Base-by-base conservation (phyloP, 768 basidiomycete genomes). In the Agrocybe chaxingu region DNA sequence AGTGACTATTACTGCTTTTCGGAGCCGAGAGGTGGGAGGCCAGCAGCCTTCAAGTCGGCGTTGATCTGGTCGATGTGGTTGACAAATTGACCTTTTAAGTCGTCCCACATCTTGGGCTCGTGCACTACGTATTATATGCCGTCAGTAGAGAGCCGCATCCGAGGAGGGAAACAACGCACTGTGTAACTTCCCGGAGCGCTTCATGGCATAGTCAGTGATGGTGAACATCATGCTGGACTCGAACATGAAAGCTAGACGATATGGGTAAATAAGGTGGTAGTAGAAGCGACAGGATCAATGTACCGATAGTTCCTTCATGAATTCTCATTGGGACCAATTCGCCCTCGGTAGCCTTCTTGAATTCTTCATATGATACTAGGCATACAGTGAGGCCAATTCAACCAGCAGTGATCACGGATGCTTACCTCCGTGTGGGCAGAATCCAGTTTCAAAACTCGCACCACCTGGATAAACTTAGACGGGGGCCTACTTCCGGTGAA, bases 61-160 rank as follows among this genome's bases (percentile, higher is more conserved):
- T 85, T 81, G 48, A 85, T 71, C 52, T 81, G 66, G 31, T 78
- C 76, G 30, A 84, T 59, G 54, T 83, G 80, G 53, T 79, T 73
- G 63, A 83, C 58, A 62, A 87, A 85, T 44, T 81, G 71, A 4
- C 69, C 77, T 57, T 73, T 78, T 54, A 85, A 68, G 50, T 77
- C 64, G 50, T 85, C 78, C 82, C 82, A 87, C 81, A 84, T 84
- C 65, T 73, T 75, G 12, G 81, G 82, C 56, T 83, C 82, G 62
- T 82, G 82, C 59, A 77, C 81, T 82, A 10, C 8, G 40, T 36
- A 36, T 30, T 39, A 18, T 0, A 16, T 19, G 5, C 19, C 8
- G 30, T 53, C 9, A 34, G 12, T 6, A 10, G 49, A 40, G 8
- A n/a, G 24, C 8, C 30, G 40, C 10, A 13, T 18, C 13, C 7